These are phyloP conservation scores for Monilinia polystroma DNA, from an alignment of 2,329 filamentous ascomycete genomes.

Conservation along the genomic window DNA sequence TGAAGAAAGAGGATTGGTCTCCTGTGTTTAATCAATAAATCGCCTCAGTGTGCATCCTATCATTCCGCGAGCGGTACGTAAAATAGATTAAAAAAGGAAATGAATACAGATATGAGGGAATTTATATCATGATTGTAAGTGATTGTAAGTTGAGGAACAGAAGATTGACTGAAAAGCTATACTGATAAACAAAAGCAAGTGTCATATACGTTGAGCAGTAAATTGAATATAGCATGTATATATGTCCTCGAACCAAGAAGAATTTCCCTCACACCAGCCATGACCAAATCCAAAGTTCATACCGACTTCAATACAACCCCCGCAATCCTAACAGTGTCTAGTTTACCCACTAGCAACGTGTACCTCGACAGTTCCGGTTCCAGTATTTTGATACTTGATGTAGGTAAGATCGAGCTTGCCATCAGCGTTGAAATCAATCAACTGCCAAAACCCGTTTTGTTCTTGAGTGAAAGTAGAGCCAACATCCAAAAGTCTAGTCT, in stretches of 20 bases:
- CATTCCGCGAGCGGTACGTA: too few relatives aligned
- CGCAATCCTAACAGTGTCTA: not conserved
- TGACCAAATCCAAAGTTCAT: not conserved
- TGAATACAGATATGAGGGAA: not conserved
- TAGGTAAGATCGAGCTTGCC: constrained; percentile 22
- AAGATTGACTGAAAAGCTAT: not conserved
- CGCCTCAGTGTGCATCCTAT: not conserved
- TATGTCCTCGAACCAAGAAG: not conserved
- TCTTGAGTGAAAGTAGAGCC: constrained; percentile 19
- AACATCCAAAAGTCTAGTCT: constrained; percentile 10
- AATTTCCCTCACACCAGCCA: not conserved
- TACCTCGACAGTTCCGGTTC: constrained; percentile 19
- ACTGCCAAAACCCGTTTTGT: constrained; percentile 15
- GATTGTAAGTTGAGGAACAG: not conserved
- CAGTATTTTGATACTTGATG: constrained; percentile 23
- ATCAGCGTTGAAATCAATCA: constrained; percentile 22
- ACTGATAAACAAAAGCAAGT: not conserved
- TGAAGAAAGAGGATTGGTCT: constrained; percentile 11
- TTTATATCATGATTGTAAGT: not conserved
- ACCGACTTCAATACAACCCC: not conserved
- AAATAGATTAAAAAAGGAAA: not conserved
- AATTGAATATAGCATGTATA: not conserved
- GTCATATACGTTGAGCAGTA: too few relatives aligned
- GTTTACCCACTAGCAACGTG: constrained; percentile 23
- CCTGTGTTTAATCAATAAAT: constrained; percentile 1